phyloP scores from a whole-genome alignment of 345 rosid species.

The Salix koriyanagi region DNA sequence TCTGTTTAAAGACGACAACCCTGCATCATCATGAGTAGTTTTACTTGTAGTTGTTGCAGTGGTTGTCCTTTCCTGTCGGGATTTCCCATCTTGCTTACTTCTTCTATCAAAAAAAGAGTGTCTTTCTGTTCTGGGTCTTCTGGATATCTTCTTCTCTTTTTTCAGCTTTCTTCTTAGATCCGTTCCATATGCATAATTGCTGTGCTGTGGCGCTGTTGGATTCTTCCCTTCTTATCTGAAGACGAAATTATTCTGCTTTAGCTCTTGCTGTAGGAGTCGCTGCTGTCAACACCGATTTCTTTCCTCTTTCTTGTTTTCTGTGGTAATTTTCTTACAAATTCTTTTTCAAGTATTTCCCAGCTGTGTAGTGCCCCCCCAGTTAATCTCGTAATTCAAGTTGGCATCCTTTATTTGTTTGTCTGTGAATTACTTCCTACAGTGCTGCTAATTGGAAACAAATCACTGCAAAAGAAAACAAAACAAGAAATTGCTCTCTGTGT shows the following conservation, averaged over 20 bases:
- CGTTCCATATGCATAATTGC: background rate
- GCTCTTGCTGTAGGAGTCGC: background rate
- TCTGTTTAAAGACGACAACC: too few species aligned
- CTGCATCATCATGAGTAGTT: too few species aligned
- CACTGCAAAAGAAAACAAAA: background rate
- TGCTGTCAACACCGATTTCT: background rate
- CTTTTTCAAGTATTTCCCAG: background rate
- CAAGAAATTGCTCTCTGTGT: background rate
- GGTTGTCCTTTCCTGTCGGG: background rate
- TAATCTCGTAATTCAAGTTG: background rate
- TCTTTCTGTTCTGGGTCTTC: background rate
- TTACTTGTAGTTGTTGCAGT: background rate
- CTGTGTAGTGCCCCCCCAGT: background rate
- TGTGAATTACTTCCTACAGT: background rate
- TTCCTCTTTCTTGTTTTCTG: background rate
- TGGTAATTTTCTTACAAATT: background rate
- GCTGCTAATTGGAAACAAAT: background rate
- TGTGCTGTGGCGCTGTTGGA: background rate
- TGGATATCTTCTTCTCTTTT: too few species aligned
- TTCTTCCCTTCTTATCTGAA: background rate
- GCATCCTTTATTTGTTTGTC: background rate
- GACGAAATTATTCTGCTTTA: background rate
- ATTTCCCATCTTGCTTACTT: background rate
- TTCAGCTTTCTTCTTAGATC: background rate
- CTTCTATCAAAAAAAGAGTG: background rate